Conservation (phyloP, 805 yeast species). For the Cyberlindnera samutprakarnensis region DNA sequence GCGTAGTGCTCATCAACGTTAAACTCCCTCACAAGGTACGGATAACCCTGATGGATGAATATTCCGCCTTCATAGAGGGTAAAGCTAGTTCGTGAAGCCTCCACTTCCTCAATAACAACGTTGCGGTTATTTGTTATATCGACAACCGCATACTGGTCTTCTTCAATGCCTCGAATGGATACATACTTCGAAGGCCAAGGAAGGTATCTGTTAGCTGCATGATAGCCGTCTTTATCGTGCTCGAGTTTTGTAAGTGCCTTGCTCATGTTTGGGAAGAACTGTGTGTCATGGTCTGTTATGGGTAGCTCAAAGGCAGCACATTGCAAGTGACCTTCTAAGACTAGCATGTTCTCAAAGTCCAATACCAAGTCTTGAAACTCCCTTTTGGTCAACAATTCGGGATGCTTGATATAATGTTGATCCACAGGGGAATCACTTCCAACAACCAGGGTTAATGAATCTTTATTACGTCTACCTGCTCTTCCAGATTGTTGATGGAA, state of each 20-base stretch:
- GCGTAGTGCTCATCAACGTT: slow-evolving; percentile 76
- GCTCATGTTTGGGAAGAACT: slow-evolving; percentile 40
- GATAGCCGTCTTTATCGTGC: slow-evolving; percentile 39
- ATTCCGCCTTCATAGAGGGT: slow-evolving; percentile 91
- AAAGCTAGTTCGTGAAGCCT: slow-evolving; percentile 81
- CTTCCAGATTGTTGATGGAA: slow-evolving; percentile 96
- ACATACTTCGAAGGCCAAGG: slow-evolving; percentile 82
- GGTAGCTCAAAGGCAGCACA: slow-evolving; percentile 92
- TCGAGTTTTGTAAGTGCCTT: slow-evolving; percentile 28
- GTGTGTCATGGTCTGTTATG: slow-evolving; percentile 43
- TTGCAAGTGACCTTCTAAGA: slow-evolving; percentile 79
- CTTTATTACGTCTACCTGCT: slow-evolving; percentile 85
- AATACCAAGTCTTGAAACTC: slow-evolving; percentile 53
- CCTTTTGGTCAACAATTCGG: slow-evolving; percentile 46
- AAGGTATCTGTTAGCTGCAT: slow-evolving; percentile 48
- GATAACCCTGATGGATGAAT: slow-evolving; percentile 87
- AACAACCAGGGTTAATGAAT: slow-evolving; percentile 78
- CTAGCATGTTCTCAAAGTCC: slow-evolving; percentile 52
- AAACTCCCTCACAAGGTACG: slow-evolving; percentile 80
- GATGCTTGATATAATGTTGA: slow-evolving; percentile 70
- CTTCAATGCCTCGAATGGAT: slow-evolving; percentile 76
- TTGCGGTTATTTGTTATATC: slow-evolving; percentile 77
- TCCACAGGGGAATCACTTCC: slow-evolving; percentile 82
- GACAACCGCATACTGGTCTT: slow-evolving; percentile 78
- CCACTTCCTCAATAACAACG: slow-evolving; percentile 79